Conservation (phyloP, 495 filamentous ascomycete genomes). For the Oidiodendron maius region DNA sequence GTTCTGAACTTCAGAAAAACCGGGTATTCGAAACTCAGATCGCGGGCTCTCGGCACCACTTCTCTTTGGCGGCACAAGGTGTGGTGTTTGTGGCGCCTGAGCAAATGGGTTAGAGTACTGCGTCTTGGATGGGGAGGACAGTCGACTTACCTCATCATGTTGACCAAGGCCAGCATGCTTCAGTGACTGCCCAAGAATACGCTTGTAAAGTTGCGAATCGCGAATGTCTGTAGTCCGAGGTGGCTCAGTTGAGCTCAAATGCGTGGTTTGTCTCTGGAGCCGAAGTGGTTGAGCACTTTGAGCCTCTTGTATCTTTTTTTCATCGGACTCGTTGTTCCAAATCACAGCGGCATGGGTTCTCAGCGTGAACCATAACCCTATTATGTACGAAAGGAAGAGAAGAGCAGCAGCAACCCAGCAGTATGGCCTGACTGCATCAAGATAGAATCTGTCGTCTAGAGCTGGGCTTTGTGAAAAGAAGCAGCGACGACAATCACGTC, state of each 20-base stretch:
- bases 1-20: constrained; percentile 76
- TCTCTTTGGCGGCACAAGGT: constrained; percentile 68
- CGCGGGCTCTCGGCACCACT: constrained; percentile 34
- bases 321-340: constrained; percentile 83
- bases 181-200: constrained; percentile 84
- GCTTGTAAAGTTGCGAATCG: constrained; percentile 85
- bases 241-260: constrained; percentile 25
- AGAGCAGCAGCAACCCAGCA: constrained; percentile 79
- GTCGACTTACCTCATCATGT: constrained; percentile 38
- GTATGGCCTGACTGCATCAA: constrained; percentile 85
- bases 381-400: constrained; percentile 88
- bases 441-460: constrained; percentile 79
- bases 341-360: constrained; percentile 95
- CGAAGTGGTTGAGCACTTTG: constrained; percentile 17
- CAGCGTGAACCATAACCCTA: constrained; percentile 93
- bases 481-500: constrained; percentile 78
- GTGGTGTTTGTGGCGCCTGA: constrained; percentile 39
- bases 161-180: constrained; percentile 65
- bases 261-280: constrained; percentile 15
- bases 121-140: constrained; percentile 29
- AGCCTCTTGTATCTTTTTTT: constrained; percentile 58
- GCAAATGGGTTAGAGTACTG: constrained; percentile 21
- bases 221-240: constrained; percentile 52
- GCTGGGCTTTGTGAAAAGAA: constrained; percentile 90
- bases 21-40: constrained; percentile 48